These are phyloP conservation scores for Cladosporium phlei DNA, from an alignment of 2,329 filamentous ascomycete genomes.

Conservation along the genomic window DNA sequence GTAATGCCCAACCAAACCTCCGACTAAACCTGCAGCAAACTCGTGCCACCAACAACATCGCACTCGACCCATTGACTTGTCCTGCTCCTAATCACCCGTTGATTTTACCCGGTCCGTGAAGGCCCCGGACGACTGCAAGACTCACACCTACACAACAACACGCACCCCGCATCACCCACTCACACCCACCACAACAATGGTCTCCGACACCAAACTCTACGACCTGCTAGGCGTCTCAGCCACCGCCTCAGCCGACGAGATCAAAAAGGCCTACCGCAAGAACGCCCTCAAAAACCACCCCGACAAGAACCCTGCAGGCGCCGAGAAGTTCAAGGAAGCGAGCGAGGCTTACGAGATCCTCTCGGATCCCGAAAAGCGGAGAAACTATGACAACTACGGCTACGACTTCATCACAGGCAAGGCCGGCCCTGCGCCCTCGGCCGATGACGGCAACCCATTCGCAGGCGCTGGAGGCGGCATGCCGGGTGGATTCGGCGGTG, in stretches of 20 bases:
- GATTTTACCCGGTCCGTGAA: background rate
- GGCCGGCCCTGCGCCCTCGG: slow-evolving; percentile 51
- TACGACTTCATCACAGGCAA: slow-evolving; percentile 70
- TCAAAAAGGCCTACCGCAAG: slow-evolving; percentile 95
- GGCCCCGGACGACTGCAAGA: too few relatives aligned
- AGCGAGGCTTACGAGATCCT: slow-evolving; percentile 98
- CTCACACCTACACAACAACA: background rate
- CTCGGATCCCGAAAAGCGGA: slow-evolving; percentile 93
- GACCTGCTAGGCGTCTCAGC: slow-evolving; percentile 76
- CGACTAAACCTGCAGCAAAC: background rate
- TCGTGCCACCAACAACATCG: slow-evolving; percentile 7
- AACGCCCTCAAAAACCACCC: slow-evolving; percentile 78
- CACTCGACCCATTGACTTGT: slow-evolving; percentile 8
- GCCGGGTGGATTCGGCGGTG: slow-evolving; percentile 38
- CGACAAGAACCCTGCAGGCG: slow-evolving; percentile 87
- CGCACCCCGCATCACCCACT: background rate
- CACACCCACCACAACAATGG: slow-evolving; percentile 55
- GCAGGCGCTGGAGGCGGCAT: slow-evolving; percentile 28
- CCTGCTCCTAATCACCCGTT: background rate
- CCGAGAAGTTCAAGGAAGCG: slow-evolving; percentile 96
- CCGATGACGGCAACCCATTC: slow-evolving; percentile 46
- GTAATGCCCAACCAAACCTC: slow-evolving; percentile 1
- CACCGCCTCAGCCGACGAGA: slow-evolving; percentile 81
- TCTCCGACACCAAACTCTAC: slow-evolving; percentile 93
- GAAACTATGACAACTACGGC: slow-evolving; percentile 90